phyloP scores from a whole-genome alignment of 1,284 basidiomycete species.

The Moesziomyces sp. region DNA sequence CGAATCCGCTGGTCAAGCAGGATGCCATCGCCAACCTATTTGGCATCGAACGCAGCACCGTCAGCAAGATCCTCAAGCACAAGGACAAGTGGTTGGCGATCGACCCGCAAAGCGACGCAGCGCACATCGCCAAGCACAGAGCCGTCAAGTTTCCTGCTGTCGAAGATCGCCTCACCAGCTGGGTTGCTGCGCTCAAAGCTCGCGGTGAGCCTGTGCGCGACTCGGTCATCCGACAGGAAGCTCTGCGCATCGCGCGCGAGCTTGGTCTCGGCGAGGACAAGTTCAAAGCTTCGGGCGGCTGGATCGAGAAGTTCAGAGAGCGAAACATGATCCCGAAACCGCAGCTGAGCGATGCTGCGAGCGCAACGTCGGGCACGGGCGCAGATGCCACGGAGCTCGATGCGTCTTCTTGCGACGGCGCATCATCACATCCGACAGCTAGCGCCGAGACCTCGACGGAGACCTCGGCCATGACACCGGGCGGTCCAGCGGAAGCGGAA shows the following conservation, averaged over 20 bases:
- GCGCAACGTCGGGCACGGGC: neutral
- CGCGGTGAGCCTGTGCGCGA: slow-evolving; percentile 76
- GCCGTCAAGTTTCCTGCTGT: slow-evolving; percentile 75
- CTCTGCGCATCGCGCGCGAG: slow-evolving; percentile 75
- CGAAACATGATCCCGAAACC: slow-evolving; percentile 77
- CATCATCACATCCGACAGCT: slow-evolving; percentile 5
- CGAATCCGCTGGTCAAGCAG: slow-evolving; percentile 41
- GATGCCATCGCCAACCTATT: slow-evolving; percentile 70
- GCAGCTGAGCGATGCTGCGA: slow-evolving; percentile 1
- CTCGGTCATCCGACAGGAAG: slow-evolving; percentile 77
- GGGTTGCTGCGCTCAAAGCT: slow-evolving; percentile 74
- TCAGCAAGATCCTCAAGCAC: slow-evolving; percentile 88
- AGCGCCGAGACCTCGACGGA: neutral
- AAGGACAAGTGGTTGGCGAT: slow-evolving; percentile 83
- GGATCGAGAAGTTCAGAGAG: slow-evolving; percentile 90
- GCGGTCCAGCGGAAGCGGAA: neutral
- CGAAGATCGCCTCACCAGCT: slow-evolving; percentile 75
- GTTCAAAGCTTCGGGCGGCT: slow-evolving; percentile 89
- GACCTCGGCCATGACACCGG: neutral
- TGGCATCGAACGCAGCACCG: slow-evolving; percentile 87
- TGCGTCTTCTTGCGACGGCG: slow-evolving; percentile 2
- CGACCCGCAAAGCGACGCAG: slow-evolving; percentile 45
- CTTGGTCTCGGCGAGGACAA: slow-evolving; percentile 75
- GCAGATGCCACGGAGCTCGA: neutral
- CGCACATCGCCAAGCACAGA: slow-evolving; percentile 53